Evolutionary conservation across 768 basidiomycete species (phyloP).

Genomic region (Lactifluus rugatus): DNA sequence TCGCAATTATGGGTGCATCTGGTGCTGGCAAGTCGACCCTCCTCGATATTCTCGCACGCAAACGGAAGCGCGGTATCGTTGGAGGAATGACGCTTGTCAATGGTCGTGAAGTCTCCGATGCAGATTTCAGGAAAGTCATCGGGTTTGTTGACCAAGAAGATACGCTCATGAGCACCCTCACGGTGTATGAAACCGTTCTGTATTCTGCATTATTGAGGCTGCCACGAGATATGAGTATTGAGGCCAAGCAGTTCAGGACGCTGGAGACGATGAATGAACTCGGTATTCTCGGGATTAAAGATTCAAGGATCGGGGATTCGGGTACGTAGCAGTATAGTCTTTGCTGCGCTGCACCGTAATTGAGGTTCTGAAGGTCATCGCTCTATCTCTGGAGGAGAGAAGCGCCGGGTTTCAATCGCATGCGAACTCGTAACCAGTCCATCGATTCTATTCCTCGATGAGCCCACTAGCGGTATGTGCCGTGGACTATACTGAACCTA

Average conservation of each 20-base stretch:
- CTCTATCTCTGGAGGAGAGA: conserved; percentile 96
- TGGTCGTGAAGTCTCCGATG: conserved; percentile 63
- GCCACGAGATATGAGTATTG: conserved; percentile 89
- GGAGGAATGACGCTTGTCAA: conserved; percentile 75
- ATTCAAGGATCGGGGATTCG: conserved; percentile 79
- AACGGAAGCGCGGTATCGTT: conserved; percentile 73
- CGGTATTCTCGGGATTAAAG: conserved; percentile 86
- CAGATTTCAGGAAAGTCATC: conserved; percentile 73
- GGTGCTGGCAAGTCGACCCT: conserved; percentile 96
- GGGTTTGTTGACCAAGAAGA: conserved; percentile 99
- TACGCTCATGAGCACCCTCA: conserved; percentile 92
- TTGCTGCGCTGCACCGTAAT: not conserved
- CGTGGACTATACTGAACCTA: not conserved
- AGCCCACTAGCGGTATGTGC: conserved; percentile 83
- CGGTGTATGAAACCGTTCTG: conserved; percentile 94
- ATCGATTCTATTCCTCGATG: conserved; percentile 91
- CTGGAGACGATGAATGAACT: conserved; percentile 95
- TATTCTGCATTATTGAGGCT: conserved; percentile 86
- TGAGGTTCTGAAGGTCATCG: conserved; percentile 48
- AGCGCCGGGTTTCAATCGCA: conserved; percentile 91
- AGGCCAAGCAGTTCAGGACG: conserved; percentile 91
- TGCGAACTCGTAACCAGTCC: conserved; percentile 98
- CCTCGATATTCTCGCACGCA: conserved; percentile 90
- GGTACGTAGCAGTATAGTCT: conserved; percentile 36
- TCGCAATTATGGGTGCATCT: conserved; percentile 96